Conservation (phyloP, 2,329 filamentous ascomycete genomes). For the Pseudogymnoascus sp. region DNA sequence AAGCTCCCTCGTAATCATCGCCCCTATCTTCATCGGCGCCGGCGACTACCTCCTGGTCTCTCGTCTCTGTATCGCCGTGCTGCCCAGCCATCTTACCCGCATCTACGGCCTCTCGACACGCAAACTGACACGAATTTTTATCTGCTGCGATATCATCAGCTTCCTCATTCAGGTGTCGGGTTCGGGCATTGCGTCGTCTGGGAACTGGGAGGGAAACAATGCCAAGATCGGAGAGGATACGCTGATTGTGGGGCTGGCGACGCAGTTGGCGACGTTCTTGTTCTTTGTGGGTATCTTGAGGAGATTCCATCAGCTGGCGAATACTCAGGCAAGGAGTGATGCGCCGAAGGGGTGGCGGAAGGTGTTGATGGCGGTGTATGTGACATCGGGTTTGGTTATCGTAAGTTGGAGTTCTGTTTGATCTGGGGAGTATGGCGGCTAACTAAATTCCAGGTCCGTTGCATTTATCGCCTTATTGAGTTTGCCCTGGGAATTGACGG, state of each 20-base stretch:
- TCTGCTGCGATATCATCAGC: slow-evolving; percentile 38
- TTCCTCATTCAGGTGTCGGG: slow-evolving; percentile 40
- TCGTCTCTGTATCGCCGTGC: slow-evolving; percentile 35
- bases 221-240: slow-evolving; percentile 34
- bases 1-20: slow-evolving; percentile 37
- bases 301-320: slow-evolving; percentile 32
- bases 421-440: not conserved
- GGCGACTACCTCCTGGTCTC: slow-evolving; percentile 45
- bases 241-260: slow-evolving; percentile 35
- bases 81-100: slow-evolving; percentile 29
- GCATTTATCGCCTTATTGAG: slow-evolving; percentile 46
- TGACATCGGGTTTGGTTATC: slow-evolving; percentile 39
- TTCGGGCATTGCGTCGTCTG: slow-evolving; percentile 35
- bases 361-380: slow-evolving; percentile 36
- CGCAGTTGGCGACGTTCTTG: slow-evolving; percentile 36
- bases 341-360: slow-evolving; percentile 32
- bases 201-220: slow-evolving; percentile 36
- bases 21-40: slow-evolving; percentile 42
- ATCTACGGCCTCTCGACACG: slow-evolving; percentile 32
- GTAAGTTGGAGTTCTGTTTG: slow-evolving; percentile 29
- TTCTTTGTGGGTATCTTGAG: slow-evolving; percentile 36
- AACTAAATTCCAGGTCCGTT: slow-evolving; percentile 35
- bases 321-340: slow-evolving; percentile 16
- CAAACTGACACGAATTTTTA: slow-evolving; percentile 39
- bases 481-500: slow-evolving; percentile 44